Conservation (phyloP, 208 protist species). For the Wallacemonas rigidus region DNA sequence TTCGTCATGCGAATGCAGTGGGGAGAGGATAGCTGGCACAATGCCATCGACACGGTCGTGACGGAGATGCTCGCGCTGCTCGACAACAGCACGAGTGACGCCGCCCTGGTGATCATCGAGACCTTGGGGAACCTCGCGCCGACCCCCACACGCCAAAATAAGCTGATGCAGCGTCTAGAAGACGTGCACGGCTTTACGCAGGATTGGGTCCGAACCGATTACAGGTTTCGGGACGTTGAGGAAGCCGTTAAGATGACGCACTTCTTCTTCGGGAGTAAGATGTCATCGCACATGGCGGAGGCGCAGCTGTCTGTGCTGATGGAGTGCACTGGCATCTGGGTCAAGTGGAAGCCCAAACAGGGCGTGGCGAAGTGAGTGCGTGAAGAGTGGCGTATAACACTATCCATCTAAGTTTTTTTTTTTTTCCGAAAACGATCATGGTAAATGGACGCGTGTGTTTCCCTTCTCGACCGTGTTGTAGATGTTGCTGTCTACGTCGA, state of each 20-base stretch:
- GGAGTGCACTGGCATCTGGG: slow-evolving; percentile 89
- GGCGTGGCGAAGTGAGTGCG: neutral
- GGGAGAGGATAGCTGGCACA: slow-evolving; percentile 69
- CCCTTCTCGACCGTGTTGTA: too few species aligned
- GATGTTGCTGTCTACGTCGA: too few species aligned
- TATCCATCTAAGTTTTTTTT: neutral
- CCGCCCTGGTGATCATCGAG: slow-evolving; percentile 75
- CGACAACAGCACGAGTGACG: slow-evolving; percentile 35
- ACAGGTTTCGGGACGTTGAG: slow-evolving; percentile 52
- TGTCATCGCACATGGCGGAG: slow-evolving; percentile 24
- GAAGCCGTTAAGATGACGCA: slow-evolving; percentile 63
- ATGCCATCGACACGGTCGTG: slow-evolving; percentile 51
- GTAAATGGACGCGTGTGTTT: too few species aligned
- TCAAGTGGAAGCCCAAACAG: slow-evolving; percentile 42
- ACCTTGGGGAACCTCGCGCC: slow-evolving; percentile 68
- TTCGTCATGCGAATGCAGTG: slow-evolving; percentile 83
- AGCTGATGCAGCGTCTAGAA: slow-evolving; percentile 62
- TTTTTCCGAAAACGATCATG: neutral
- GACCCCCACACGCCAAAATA: slow-evolving; percentile 69
- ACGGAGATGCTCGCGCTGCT: slow-evolving; percentile 35
- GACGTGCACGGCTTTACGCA: slow-evolving; percentile 53
- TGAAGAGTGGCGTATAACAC: neutral
- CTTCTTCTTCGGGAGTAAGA: slow-evolving; percentile 81
- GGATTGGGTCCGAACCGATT: slow-evolving; percentile 82
- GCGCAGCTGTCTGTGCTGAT: slow-evolving; percentile 34